Conservation (phyloP, 495 filamentous ascomycete genomes). For the Penicillium nucicola region DNA sequence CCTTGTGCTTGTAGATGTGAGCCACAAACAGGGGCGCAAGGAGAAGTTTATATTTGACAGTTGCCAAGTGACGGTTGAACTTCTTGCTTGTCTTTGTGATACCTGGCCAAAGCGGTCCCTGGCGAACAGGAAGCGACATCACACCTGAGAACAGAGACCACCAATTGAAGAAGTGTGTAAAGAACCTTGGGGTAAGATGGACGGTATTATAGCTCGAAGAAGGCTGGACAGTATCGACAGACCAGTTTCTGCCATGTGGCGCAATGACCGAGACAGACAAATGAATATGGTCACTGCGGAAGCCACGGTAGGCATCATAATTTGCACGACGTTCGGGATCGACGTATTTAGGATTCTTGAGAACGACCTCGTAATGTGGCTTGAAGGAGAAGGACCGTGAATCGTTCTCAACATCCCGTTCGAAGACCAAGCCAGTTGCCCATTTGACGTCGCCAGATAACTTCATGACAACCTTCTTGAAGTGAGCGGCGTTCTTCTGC, state of each 20-base stretch:
- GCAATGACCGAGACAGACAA: conserved; percentile 86
- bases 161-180: conserved; percentile 98
- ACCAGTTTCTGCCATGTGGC: conserved; percentile 73
- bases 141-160: conserved; percentile 94
- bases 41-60: conserved; percentile 94
- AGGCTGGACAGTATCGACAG: conserved; percentile 62
- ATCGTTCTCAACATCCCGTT: conserved; percentile 65
- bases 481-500: conserved; percentile 70
- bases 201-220: conserved; percentile 92
- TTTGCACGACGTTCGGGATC: conserved; percentile 47
- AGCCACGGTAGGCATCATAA: conserved; percentile 91
- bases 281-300: conserved; percentile 94
- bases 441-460: conserved; percentile 91
- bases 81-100: conserved; percentile 96
- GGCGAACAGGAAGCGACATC: conserved; percentile 91
- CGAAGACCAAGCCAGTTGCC: conserved; percentile 88
- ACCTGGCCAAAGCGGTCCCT: conserved; percentile 86
- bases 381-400: conserved; percentile 80
- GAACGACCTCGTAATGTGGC: conserved; percentile 86
- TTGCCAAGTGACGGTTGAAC: conserved; percentile 92
- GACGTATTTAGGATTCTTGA: conserved; percentile 74
- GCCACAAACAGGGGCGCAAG: conserved; percentile 91
- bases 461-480: conserved; percentile 99
- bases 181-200: conserved; percentile 90
- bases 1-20: conserved; percentile 98